Evolutionary conservation across 1,284 basidiomycete genomes (phyloP).

Genomic region (Ustilago curta): DNA sequence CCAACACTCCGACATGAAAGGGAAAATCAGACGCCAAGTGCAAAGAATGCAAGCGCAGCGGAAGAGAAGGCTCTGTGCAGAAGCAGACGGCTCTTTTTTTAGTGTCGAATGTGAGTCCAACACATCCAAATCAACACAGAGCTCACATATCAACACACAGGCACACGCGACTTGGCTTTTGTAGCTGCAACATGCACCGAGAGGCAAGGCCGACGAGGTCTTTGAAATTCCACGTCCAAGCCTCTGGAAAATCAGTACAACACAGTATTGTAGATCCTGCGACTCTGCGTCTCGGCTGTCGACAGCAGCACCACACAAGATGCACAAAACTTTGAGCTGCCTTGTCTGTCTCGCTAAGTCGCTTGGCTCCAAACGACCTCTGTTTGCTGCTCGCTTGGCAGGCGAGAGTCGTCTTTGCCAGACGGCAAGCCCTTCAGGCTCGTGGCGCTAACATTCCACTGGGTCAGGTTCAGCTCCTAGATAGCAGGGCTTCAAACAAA

Average conservation of each 20-base stretch:
- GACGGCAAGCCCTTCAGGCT: background rate
- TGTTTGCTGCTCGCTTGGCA: too few relatives aligned
- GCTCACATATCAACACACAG: background rate
- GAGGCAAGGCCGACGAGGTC: too few relatives aligned
- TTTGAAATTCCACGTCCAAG: too few relatives aligned
- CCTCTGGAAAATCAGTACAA: too few relatives aligned
- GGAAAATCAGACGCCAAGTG: background rate
- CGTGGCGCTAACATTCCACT: background rate
- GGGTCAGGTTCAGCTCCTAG: too few relatives aligned
- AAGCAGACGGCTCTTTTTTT: constrained; percentile 14
- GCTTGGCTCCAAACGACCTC: too few relatives aligned
- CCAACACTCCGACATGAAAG: constrained; percentile 23
- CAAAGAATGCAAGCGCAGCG: constrained; percentile 1
- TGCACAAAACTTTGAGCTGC: too few relatives aligned
- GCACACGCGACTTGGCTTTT: background rate
- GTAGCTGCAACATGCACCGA: background rate
- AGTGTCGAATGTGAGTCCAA: constrained; percentile 3
- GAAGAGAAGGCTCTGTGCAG: background rate
- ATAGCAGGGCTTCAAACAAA: too few relatives aligned
- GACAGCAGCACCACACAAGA: background rate
- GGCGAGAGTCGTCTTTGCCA: too few relatives aligned
- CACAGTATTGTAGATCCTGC: constrained; percentile 2
- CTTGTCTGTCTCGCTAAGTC: too few relatives aligned
- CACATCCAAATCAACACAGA: background rate
- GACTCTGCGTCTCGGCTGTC: constrained; percentile 2